Evolutionary conservation across 208 protist species (phyloP).

Genomic region (Plasmodiophora brassicae): DNA sequence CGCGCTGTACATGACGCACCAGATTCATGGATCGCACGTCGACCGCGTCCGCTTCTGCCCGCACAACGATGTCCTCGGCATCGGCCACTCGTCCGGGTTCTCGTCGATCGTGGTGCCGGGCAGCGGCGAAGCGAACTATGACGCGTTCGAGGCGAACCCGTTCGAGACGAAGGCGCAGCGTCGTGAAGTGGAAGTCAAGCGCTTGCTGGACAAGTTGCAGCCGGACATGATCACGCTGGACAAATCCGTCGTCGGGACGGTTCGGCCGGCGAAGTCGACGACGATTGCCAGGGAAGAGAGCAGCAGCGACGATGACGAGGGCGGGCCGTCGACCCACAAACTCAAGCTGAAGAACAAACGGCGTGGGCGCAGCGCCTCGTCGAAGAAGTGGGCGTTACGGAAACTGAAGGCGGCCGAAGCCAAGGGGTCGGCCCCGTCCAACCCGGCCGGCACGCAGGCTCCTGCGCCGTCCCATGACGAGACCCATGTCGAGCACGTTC

Average conservation of each 20-base stretch:
- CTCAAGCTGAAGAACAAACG: not conserved
- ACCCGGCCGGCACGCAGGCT: not conserved
- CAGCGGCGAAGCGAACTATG: constrained; percentile 76
- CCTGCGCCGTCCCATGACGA: not conserved
- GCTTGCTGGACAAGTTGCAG: constrained; percentile 70
- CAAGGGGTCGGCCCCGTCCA: not conserved
- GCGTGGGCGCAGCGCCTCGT: not conserved
- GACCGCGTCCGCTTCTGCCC: constrained; percentile 63
- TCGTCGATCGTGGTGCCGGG: constrained; percentile 60
- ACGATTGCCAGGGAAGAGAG: not conserved
- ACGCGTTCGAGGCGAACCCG: constrained; percentile 75
- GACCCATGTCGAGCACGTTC: not conserved
- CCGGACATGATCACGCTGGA: constrained; percentile 68
- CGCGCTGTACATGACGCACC: not conserved
- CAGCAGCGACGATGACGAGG: not conserved
- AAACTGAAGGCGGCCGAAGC: not conserved
- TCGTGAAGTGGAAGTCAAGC: constrained; percentile 64
- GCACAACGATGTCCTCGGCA: constrained; percentile 76
- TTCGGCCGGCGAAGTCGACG: not conserved
- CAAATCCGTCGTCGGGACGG: constrained; percentile 52
- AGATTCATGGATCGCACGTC: not conserved
- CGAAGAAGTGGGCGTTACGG: not conserved
- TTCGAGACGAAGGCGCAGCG: constrained; percentile 65
- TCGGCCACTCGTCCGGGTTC: constrained; percentile 65
- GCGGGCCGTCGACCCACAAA: not conserved